Evolutionary conservation across 805 yeast genomes (phyloP).

Genomic region (Metschnikowia santaceciliae): DNA sequence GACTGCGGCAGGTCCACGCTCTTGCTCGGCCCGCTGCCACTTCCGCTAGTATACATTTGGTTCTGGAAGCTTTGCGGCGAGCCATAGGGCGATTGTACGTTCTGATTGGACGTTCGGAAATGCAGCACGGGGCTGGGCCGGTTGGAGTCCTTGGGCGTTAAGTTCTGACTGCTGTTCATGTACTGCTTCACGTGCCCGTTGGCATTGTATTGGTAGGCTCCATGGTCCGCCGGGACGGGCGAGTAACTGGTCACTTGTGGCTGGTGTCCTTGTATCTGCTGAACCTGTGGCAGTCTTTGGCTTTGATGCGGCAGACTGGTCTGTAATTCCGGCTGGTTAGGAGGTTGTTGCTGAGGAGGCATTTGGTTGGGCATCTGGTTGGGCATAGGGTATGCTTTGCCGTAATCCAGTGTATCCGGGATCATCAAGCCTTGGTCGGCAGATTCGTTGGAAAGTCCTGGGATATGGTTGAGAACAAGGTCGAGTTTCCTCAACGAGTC

Average conservation of each 20-base stretch:
- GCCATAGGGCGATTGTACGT: slow-evolving; percentile 13
- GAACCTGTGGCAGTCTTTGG: slow-evolving; percentile 2
- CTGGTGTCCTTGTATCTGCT: background rate
- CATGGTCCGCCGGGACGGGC: slow-evolving; percentile 1
- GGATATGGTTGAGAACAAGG: slow-evolving; percentile 67
- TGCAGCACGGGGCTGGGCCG: slow-evolving; percentile 10
- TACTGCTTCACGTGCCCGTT: slow-evolving; percentile 4
- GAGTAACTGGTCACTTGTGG: background rate
- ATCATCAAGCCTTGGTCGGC: slow-evolving; percentile 34
- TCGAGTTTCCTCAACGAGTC: slow-evolving; percentile 71
- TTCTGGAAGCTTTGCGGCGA: slow-evolving; percentile 13
- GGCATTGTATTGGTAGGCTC: slow-evolving; percentile 1
- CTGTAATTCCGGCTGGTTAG: background rate
- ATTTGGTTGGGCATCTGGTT: slow-evolving; percentile 10
- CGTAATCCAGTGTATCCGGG: slow-evolving; percentile 29
- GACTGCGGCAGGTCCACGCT: slow-evolving; percentile 26
- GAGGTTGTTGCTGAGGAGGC: slow-evolving; percentile 13
- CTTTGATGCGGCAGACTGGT: background rate
- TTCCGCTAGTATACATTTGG: slow-evolving; percentile 8
- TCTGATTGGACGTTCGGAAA: slow-evolving; percentile 1
- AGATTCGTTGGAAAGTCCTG: slow-evolving; percentile 52
- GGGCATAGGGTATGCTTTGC: slow-evolving; percentile 1
- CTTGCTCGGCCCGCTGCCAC: slow-evolving; percentile 18
- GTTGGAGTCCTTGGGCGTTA: slow-evolving; percentile 3
- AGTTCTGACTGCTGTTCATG: background rate